Evolutionary conservation across 352 stramenopile species (phyloP), one percentile per base, ranked within the genome.

Genomic region (Thraustochytrium sp.): DNA sequence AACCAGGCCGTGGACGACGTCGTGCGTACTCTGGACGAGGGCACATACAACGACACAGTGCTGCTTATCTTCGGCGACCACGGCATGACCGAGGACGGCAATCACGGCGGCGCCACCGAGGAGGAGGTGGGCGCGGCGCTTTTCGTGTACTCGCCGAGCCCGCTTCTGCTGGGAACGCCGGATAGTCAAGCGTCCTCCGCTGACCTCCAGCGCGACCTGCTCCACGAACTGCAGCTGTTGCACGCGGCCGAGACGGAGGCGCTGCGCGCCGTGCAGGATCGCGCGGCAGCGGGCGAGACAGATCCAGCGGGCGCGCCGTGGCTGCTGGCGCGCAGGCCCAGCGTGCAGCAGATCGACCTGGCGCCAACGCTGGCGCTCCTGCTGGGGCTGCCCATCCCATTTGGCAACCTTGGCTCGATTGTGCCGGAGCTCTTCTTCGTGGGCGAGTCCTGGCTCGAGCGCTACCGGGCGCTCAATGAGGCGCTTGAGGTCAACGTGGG

Each of bases 71-170:
- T 99, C 72, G 96, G 96, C 36, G 96, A 99, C 88, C 96, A 99
- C 88, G 96, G 96, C 62, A 99, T 99, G 96, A 99, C 96, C 2
- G 92, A 95, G 51, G 94, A 98, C 85, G 96, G 96, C 37, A 98
- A 99, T 87, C 96, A 99, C 87, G 96, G 96, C n/a, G 96, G 96
- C 36, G 96, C 95, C 44, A 97, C 89, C 34, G 90, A 96, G 49
- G 94, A 98, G 40, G 96, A 99, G 87, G 95, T 93, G 0, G 94
- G 94, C 53, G 95, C 96, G 21, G 96, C 94, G 29, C 87, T 99
- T 2, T 98, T 99, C 85, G 88, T 96, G 0, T 98, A 96, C 80
- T 91, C 82, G 55, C 26, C 40, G 23, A 84, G 72, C 5, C 46
- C 68, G 5, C 9, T 80, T 5, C 68, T 80, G 26, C 37, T 80